Evolutionary conservation across 2,329 filamentous ascomycete genomes (phyloP).

Genomic region (Diaporthe ampelina): DNA sequence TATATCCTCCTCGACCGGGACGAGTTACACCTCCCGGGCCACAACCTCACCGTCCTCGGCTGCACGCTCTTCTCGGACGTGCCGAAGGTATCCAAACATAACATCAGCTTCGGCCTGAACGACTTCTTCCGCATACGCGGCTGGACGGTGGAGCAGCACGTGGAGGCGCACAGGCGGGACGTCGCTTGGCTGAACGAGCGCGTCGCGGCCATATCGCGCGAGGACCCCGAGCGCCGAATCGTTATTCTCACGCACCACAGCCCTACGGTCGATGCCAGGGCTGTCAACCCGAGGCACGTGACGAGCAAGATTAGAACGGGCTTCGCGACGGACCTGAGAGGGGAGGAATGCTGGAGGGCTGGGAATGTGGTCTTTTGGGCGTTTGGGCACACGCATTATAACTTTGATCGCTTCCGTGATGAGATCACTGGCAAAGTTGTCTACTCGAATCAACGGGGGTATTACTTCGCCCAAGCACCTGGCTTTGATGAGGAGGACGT

Average conservation of each 20-base stretch:
- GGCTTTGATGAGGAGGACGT: constrained; percentile 1
- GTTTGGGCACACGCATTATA: constrained; percentile 65
- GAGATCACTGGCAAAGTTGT: constrained; percentile 31
- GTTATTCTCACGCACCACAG: constrained; percentile 46
- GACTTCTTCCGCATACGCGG: constrained; percentile 57
- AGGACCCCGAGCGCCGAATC: constrained; percentile 32
- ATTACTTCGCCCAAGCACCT: constrained; percentile 40
- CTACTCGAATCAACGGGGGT: constrained; percentile 46
- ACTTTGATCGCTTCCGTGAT: constrained; percentile 54
- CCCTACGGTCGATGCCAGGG: constrained; percentile 43
- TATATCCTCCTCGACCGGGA: constrained; percentile 57
- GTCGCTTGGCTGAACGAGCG: constrained; percentile 47
- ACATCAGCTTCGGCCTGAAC: constrained; percentile 48
- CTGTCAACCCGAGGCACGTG: constrained; percentile 41
- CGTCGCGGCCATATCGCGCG: constrained; percentile 35
- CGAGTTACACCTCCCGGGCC: constrained; percentile 45
- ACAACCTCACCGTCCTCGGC: constrained; percentile 50
- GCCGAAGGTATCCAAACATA: background rate
- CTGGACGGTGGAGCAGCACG: constrained; percentile 47
- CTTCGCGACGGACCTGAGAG: constrained; percentile 57
- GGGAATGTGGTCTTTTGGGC: constrained; percentile 58
- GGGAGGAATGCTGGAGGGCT: constrained; percentile 53
- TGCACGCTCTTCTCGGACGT: constrained; percentile 45
- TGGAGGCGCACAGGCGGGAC: constrained; percentile 44
- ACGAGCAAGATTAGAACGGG: constrained; percentile 45